Percentiles rank a stretch among this genome's conserved stretches.
Conservation (phyloP, 768 basidiomycete species). For the Lactifluus pinguis region DNA sequence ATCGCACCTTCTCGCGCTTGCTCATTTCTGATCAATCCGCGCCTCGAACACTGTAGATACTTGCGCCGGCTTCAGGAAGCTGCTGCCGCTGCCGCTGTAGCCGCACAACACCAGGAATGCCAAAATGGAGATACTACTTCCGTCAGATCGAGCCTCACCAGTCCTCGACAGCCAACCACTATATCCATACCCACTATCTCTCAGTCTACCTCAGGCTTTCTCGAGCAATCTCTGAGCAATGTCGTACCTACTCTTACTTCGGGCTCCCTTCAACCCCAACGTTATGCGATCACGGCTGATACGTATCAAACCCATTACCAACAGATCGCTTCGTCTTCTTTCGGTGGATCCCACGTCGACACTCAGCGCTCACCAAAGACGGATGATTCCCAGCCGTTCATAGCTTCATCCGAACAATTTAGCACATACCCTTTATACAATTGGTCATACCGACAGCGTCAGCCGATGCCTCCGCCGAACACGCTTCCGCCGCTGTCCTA, state of each 20-base stretch:
- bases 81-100: conserved; percentile 43
- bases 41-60: conserved; percentile 40
- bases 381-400: conserved; percentile 36
- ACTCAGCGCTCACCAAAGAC: conserved; percentile 27
- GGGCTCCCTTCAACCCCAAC: conserved; percentile 50
- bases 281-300: conserved; percentile 64
- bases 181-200: conserved; percentile 10
- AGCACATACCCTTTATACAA: conserved; percentile 58
- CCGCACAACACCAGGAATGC: conserved; percentile 34
- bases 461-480: conserved; percentile 37
- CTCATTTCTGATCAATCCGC: background rate
- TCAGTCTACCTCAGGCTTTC: conserved; percentile 32
- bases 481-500: conserved; percentile 53
- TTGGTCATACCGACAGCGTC: conserved; percentile 65
- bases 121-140: conserved; percentile 25
- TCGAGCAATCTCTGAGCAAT: conserved; percentile 41
- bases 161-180: conserved; percentile 4
- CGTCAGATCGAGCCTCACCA: conserved; percentile 5
- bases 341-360: conserved; percentile 34
- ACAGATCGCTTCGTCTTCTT: conserved; percentile 31
- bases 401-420: conserved; percentile 42
- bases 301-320: conserved; percentile 52
- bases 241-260: conserved; percentile 30
- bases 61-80: conserved; percentile 72
- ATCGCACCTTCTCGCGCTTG: background rate